Evolutionary conservation across 2,329 filamentous ascomycete species (phyloP), one percentile per base, ranked within the genome.

Genomic region (Diplodia scrobiculata): DNA sequence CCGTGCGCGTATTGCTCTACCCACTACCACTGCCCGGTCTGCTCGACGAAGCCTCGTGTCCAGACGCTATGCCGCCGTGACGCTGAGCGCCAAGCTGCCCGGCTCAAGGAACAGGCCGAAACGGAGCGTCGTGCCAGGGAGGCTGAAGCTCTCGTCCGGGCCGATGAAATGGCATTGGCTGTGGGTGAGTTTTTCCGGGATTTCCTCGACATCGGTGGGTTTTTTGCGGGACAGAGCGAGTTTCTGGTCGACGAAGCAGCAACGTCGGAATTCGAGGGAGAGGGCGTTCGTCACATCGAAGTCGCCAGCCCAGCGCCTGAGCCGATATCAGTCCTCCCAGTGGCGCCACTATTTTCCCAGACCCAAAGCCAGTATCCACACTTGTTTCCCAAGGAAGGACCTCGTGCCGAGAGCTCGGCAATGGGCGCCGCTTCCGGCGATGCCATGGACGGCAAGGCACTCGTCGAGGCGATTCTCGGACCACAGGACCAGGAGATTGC

Each of bases 11-110:
- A 75, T 67, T 80, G 78, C 70, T 75, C 73, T 1, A 72, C 72
- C 14, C 76, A 76, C 67, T 80, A 73, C 64, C 76, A 79, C 68
- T 80, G 78, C 65, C 77, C 77, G 0, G 69, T 69, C 36, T 80
- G 78, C 68, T 63, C 72, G 10, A 72, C 70, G 38, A 78, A 78
- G 64, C 69, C 72, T 32, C 69, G 70, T 14, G 73, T 78, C 13
- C 73, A 70, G 53, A 70, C 72, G 7, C 76, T 75, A 41, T 80
- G 78, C 65, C 65, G 55, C 11, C 65, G 65, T 19, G 54, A 66
- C 4, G 65, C 54, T 5, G 65, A 66, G 32, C 65, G 54, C 34
- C 54, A 58, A 25, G 65, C 65, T 5, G 55, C 51, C 10, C 36
- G 50, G 14, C n/a, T 45, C 13, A 64, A 64, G 51, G 60, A 67